A percentile compares a stretch with the other conserved stretches of the same genome.
phyloP scores from a whole-genome alignment of 1,139 yeast genomes.

The Blastobotrys illinoisensis region DNA sequence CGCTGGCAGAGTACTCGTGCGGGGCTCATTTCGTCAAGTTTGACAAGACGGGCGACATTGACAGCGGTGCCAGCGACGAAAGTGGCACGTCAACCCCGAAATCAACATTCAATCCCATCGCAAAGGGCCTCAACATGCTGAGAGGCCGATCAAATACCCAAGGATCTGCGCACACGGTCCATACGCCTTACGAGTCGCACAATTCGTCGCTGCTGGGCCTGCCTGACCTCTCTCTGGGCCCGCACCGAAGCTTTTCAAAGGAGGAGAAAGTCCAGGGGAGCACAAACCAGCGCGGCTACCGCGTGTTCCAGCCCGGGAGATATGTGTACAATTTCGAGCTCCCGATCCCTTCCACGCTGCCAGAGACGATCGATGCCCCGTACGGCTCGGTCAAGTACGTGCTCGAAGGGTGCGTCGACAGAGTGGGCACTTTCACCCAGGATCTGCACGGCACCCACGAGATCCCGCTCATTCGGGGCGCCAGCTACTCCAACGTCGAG shows the following conservation, averaged over 20 bases:
- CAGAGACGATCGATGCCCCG: conserved; percentile 73
- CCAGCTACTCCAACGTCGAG: conserved; percentile 72
- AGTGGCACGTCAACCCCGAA: not conserved
- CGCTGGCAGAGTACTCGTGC: conserved; percentile 35
- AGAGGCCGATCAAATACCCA: not conserved
- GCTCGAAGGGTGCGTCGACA: conserved; percentile 61
- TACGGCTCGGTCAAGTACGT: conserved; percentile 74
- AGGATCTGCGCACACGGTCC: not conserved
- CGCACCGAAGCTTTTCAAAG: conserved; percentile 22
- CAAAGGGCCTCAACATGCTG: not conserved
- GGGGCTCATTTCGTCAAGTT: conserved; percentile 58
- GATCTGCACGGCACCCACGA: conserved; percentile 62
- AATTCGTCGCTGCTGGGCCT: not conserved
- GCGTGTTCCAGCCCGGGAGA: conserved; percentile 69
- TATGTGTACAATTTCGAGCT: conserved; percentile 90
- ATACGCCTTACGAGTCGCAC: not conserved
- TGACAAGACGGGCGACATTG: conserved; percentile 25
- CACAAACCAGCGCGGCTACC: conserved; percentile 33
- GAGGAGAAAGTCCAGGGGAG: conserved; percentile 30
- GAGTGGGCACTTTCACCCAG: conserved; percentile 82
- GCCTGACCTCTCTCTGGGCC: conserved; percentile 6
- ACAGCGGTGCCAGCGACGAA: not conserved
- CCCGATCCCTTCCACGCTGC: conserved; percentile 72
- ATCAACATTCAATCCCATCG: not conserved
- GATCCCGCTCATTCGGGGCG: conserved; percentile 65